Percentiles rank a stretch among this genome's conserved stretches.
Conservation (phyloP, 768 basidiomycete species). For the Leucocoprinus birnbaumii region DNA sequence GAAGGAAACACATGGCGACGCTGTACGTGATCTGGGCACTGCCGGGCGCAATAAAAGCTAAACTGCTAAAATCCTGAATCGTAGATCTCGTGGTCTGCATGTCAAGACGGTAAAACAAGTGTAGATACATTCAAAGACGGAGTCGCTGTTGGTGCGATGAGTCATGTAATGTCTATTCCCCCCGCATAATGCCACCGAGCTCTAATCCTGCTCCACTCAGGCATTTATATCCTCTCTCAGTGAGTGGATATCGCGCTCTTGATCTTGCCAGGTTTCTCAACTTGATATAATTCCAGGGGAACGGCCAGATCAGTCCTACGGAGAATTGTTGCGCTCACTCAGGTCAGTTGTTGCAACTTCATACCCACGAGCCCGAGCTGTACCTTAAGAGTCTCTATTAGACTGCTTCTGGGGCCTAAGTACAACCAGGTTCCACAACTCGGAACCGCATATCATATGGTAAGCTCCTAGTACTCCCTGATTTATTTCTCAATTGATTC, state of each 20-base stretch:
- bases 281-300: constrained; percentile 23
- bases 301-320: constrained; percentile 62
- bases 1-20: constrained; percentile 72
- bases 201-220: constrained; percentile 27
- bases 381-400: constrained; percentile 18
- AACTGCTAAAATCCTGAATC: too few species aligned
- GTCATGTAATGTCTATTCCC: constrained; percentile 49
- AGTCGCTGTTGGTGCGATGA: constrained; percentile 76
- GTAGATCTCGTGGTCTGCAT: constrained; percentile 72
- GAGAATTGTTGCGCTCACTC: constrained; percentile 54
- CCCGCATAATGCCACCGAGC: neutral
- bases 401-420: constrained; percentile 51
- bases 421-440: constrained; percentile 74
- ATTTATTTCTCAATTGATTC: neutral
- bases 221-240: constrained; percentile 58
- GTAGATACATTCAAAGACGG: constrained; percentile 66
- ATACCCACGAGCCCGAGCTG: neutral
- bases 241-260: constrained; percentile 18
- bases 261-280: neutral
- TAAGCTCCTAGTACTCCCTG: constrained; percentile 19
- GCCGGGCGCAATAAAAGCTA: too few species aligned
- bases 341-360: constrained; percentile 33
- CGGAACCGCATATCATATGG: constrained; percentile 71
- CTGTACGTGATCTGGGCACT: constrained; percentile 32
- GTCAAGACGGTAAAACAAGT: constrained; percentile 70